Conservation (phyloP, 78 protist species). For the Dictyostelium brefeldianum region DNA sequence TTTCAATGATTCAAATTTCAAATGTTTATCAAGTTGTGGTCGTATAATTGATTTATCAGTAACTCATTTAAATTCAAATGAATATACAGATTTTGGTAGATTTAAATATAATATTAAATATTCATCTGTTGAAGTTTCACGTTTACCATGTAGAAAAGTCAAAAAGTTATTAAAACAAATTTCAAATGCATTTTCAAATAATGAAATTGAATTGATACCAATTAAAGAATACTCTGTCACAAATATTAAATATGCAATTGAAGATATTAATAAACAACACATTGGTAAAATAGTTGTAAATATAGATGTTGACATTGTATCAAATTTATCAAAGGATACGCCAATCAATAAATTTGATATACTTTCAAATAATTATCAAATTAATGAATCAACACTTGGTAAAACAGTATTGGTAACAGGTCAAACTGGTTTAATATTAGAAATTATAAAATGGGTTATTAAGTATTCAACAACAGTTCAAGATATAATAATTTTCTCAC, state of each 20-base stretch:
- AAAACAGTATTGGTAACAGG: constrained; percentile 26
- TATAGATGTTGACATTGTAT: not conserved
- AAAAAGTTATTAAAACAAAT: not conserved
- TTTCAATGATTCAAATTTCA: not conserved
- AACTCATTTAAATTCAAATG: not conserved
- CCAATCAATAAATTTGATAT: not conserved
- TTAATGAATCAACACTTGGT: not conserved
- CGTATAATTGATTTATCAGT: not conserved
- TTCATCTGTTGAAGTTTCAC: not conserved
- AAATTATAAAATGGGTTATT: constrained; percentile 8
- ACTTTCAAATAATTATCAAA: not conserved
- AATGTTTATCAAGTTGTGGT: not conserved
- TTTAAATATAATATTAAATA: constrained; percentile 11
- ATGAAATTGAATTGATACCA: not conserved
- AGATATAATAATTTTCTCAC: not conserved
- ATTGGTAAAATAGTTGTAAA: constrained; percentile 17
- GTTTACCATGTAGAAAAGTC: not conserved
- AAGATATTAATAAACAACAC: not conserved
- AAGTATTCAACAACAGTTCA: not conserved
- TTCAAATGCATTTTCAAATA: not conserved
- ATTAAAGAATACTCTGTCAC: not conserved
- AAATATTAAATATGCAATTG: not conserved
- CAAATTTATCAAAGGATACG: not conserved
- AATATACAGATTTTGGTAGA: too few species aligned
- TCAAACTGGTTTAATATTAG: constrained; percentile 24